Conservation (phyloP, 768 basidiomycete species). For the Roridomyces roridus region DNA sequence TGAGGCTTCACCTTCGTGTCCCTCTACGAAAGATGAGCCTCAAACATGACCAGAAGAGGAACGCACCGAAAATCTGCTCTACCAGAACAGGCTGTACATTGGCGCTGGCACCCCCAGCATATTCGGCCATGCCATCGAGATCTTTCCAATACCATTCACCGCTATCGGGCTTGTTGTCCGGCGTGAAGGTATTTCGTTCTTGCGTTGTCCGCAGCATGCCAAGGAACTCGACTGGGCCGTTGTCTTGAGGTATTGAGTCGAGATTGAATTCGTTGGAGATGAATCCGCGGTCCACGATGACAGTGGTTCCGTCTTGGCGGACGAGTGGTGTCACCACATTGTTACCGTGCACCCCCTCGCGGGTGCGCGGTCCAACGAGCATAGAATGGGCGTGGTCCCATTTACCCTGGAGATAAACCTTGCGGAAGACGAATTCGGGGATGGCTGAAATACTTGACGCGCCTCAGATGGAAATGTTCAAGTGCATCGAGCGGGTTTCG, state of each 20-base stretch:
- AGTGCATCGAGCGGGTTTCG: constrained; percentile 34
- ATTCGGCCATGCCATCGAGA: constrained; percentile 77
- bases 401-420: constrained; percentile 76
- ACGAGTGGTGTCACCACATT: constrained; percentile 88
- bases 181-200: constrained; percentile 80
- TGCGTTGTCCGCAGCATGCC: constrained; percentile 89
- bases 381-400: constrained; percentile 85
- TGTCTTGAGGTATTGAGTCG: constrained; percentile 41
- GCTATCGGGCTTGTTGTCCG: constrained; percentile 80
- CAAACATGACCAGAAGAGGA: too few relatives aligned
- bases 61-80: constrained; percentile 91
- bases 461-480: constrained; percentile 24
- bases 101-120: constrained; percentile 72
- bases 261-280: constrained; percentile 59
- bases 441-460: constrained; percentile 64
- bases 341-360: constrained; percentile 87
- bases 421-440: constrained; percentile 89
- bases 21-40: constrained; percentile 60
- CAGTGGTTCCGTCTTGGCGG: constrained; percentile 79
- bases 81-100: constrained; percentile 88
- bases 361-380: constrained; percentile 84
- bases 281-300: constrained; percentile 94
- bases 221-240: constrained; percentile 71
- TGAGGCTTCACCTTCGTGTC: constrained; percentile 78
- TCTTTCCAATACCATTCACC: constrained; percentile 96